Evolutionary conservation across 805 yeast species (phyloP).

Genomic region (Kluyveromyces nonfermentans): DNA sequence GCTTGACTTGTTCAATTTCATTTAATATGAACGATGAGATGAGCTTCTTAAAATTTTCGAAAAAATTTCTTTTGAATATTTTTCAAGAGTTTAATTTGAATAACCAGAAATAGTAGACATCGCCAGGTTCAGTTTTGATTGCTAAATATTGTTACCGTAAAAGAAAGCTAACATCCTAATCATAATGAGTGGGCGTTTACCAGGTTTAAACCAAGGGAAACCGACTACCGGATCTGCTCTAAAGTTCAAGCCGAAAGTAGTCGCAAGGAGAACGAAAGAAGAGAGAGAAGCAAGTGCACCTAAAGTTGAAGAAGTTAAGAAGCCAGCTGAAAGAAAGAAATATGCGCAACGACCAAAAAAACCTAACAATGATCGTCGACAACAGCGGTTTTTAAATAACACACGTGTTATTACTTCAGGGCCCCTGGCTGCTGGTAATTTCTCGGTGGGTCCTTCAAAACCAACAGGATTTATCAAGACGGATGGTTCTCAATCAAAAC

Average conservation of each 20-base stretch:
- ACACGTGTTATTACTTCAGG: constrained; percentile 67
- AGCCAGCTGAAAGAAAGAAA: constrained; percentile 10
- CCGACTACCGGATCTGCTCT: constrained; percentile 33
- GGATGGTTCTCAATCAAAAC: constrained; percentile 14
- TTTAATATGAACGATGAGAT: constrained; percentile 4
- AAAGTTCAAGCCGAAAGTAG: constrained; percentile 80
- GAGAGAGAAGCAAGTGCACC: constrained; percentile 78
- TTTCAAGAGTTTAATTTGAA: neutral
- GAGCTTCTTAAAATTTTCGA: constrained; percentile 2
- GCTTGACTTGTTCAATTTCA: constrained; percentile 15
- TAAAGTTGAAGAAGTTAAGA: constrained; percentile 27
- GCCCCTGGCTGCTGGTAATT: constrained; percentile 56
- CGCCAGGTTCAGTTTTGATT: neutral
- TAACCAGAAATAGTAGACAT: neutral
- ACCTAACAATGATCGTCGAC: constrained; percentile 15
- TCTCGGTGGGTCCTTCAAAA: constrained; percentile 21
- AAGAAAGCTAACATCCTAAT: neutral
- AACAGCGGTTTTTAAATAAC: constrained; percentile 24
- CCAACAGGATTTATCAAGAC: constrained; percentile 18
- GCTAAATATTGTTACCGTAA: neutral
- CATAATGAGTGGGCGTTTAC: constrained; percentile 23
- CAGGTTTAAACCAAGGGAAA: constrained; percentile 28
- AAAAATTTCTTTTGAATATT: neutral
- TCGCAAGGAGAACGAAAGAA: constrained; percentile 73
- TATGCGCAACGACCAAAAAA: constrained; percentile 12